A percentile compares a stretch with the other conserved stretches of the same genome.
Conservation (phyloP, 306 rosid species). For the Alnus glutinosa region DNA sequence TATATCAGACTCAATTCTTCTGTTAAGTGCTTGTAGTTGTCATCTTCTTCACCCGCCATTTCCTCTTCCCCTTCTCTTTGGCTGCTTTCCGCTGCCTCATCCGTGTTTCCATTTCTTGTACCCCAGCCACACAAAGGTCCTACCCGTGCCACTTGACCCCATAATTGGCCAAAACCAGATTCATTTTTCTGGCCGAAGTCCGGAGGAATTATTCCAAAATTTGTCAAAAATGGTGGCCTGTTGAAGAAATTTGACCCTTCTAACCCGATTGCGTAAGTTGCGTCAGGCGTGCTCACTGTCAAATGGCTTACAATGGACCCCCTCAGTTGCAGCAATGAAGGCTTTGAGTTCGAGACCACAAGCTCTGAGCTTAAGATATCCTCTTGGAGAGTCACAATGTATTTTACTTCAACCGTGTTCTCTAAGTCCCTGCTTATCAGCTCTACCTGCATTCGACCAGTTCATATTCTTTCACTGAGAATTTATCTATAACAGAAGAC, state of each 20-base stretch:
- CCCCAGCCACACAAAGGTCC: slow-evolving; percentile 40
- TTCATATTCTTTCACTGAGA: slow-evolving; percentile 2
- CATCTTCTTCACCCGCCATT: slow-evolving; percentile 58
- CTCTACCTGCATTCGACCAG: slow-evolving; percentile 58
- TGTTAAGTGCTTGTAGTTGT: slow-evolving; percentile 56
- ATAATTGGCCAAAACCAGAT: slow-evolving; percentile 34
- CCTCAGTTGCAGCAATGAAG: slow-evolving; percentile 52
- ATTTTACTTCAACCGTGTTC: slow-evolving; percentile 50
- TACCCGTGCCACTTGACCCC: slow-evolving; percentile 36
- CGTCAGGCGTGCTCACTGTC: slow-evolving; percentile 85
- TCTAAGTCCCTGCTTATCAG: slow-evolving; percentile 48
- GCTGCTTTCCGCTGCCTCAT: slow-evolving; percentile 33
- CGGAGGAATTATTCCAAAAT: slow-evolving; percentile 53
- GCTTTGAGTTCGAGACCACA: slow-evolving; percentile 49
- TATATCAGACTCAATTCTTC: slow-evolving; percentile 61
- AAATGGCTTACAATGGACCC: slow-evolving; percentile 72
- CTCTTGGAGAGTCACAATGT: slow-evolving; percentile 58
- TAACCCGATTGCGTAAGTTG: slow-evolving; percentile 79
- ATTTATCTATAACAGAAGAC: not conserved
- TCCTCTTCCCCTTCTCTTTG: slow-evolving; percentile 37
- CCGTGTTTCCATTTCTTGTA: slow-evolving; percentile 23
- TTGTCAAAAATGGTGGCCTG: slow-evolving; percentile 51
- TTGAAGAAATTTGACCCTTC: slow-evolving; percentile 61
- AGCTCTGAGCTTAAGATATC: slow-evolving; percentile 61
- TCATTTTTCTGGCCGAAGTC: slow-evolving; percentile 34